Base-by-base conservation (phyloP, 2,329 filamentous ascomycete species). In the Alternaria viburni region DNA sequence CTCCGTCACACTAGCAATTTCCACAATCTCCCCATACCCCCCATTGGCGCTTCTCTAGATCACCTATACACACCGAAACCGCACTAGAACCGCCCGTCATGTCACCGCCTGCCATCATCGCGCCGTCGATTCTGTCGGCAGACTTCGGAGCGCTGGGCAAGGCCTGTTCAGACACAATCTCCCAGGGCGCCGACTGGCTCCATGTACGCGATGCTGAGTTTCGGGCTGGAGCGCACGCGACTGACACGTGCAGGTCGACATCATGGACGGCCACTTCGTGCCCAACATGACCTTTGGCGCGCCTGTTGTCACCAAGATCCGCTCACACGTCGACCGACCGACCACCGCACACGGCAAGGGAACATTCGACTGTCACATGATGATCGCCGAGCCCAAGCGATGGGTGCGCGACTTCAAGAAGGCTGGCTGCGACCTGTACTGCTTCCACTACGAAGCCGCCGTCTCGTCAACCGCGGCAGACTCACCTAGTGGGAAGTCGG, bases 321-420 rank as follows among this genome's bases (percentile, higher is more conserved):
- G 96, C 67, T 86, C 88, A 49, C 92, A 97, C 75, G 94, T 99
- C 74, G 90, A 93, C 61, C 86, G 87, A 71, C 94, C 93, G 4
- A 85, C 85, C 44, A 84, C 86, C 55, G 86, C 86, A 32, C 85
- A 91, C 70, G 93, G 92, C 57, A 91, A 90, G 73, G 96, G 96
- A 66, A 98, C 95, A 13, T 99, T 99, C 80, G 96, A 99, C 82
- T 99, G 96, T 86, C 96, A 99, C 83, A 98, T 99, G 96, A 99
- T 99, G 96, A 97, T 99, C 78, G 90, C 93, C 75, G 95, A 99
- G 94, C 96, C 96, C 71, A 96, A 98, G 86, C 94, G 93, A 86
- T 99, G 96, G 96, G 94, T 97, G 74, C 92, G 92, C 77, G 93
- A 97, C 66, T 98, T 99, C 85, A 89, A 96, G 80, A 90, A 91